Percentiles rank a stretch among this genome's conserved stretches.
phyloP scores from a whole-genome alignment of 495 filamentous ascomycete genomes.

The Platismatia glauca region DNA sequence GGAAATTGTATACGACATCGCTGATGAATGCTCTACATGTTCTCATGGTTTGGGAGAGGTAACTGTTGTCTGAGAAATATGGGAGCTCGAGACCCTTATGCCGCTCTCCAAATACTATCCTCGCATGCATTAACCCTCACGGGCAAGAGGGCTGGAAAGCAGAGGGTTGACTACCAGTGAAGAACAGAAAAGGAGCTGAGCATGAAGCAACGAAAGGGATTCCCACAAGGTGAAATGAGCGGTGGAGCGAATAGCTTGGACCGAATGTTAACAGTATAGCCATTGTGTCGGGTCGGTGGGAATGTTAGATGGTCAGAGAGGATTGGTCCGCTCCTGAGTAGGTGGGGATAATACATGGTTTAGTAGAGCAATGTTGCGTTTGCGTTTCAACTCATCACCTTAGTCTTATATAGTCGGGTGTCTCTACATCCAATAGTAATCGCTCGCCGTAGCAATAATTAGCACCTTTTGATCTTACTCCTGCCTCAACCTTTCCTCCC shows the following conservation, averaged over 20 bases:
- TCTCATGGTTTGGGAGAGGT: background rate
- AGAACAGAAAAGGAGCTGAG: background rate
- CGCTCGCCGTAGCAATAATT: background rate
- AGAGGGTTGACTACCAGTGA: background rate
- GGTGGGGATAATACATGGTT: too few relatives aligned
- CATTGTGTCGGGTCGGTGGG: background rate
- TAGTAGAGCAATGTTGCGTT: background rate
- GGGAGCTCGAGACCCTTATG: background rate
- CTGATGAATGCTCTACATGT: background rate
- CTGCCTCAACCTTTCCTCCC: conserved; percentile 56
- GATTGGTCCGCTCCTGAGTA: background rate
- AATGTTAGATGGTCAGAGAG: background rate
- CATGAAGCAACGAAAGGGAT: background rate
- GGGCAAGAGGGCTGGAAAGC: background rate
- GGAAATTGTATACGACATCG: background rate
- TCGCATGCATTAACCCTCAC: too few relatives aligned
- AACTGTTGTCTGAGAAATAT: background rate
- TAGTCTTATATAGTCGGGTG: background rate
- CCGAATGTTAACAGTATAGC: too few relatives aligned
- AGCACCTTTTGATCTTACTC: background rate
- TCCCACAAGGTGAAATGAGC: background rate
- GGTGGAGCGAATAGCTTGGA: background rate
- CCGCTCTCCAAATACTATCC: background rate
- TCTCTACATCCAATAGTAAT: background rate
- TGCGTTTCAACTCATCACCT: background rate